Base-by-base conservation (phyloP, 1,284 basidiomycete genomes). In the Trichosporon asahii region DNA sequence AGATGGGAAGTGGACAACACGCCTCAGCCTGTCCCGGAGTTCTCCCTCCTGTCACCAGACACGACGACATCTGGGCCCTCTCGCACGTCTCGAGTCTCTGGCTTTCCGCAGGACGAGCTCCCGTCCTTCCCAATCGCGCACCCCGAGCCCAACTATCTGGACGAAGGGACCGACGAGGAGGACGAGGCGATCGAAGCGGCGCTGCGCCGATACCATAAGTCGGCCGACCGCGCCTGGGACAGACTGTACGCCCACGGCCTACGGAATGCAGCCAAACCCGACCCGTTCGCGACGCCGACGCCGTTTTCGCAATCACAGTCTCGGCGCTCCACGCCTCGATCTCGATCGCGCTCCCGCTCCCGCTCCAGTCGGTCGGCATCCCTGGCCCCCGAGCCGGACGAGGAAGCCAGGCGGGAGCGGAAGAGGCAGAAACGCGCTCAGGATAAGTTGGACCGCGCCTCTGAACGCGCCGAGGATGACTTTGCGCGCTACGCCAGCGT, bases 111-210 rank as follows among this genome's bases (percentile, higher is more conserved):
- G 12, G 49, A 25, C 18, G 49, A 53, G 21, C 49, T 53, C 21
- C 49, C 49, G 1, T 4, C 49, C 7, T 53, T 53, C 49, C 49
- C 21, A 2, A 53, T 53, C 6, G 21, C 49, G 21, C 55, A 31
- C 27, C 27, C 11, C 55, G 55, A 60, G 11, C 18, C 29, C 14
- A n/a, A 6, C 15, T 31, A 61, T 8, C 27, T 61, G 27, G 57
- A 61, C 29, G 57, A 61, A 18, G 57, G 57, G 27, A 61, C 57
- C 18, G 57, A 61, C 29, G 57, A 61, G 57, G 57, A 61, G 27
- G 57, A 61, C 29, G 18, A 33, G 18, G 57, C 57, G 29, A 61
- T 61, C 27, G 57, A 61, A 6, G 57, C 57, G 14, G 57, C 57
- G 27, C 57, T 61, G 57, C 29, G 57, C 15, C 57, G 57, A 5